These are phyloP conservation scores for Boletus insuetus DNA, from an alignment of 768 basidiomycete genomes.

Conservation along the genomic window DNA sequence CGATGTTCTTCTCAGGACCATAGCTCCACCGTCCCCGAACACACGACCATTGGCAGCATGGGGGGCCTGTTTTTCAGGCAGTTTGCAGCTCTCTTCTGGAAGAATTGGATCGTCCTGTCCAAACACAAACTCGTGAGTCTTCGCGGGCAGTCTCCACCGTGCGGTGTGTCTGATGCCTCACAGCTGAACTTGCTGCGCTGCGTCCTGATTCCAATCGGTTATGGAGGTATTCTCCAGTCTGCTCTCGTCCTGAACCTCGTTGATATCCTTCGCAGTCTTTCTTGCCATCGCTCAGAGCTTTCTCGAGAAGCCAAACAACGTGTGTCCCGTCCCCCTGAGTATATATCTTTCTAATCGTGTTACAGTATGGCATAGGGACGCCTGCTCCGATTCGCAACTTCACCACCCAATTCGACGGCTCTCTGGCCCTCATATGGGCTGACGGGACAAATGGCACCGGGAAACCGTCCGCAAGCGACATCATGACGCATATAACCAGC, in stretches of 20 bases:
- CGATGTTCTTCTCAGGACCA: background rate
- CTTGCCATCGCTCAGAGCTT: conserved; percentile 63
- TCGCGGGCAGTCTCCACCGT: background rate
- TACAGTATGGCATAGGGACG: conserved; percentile 62
- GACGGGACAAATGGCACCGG: conserved; percentile 60
- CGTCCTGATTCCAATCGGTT: conserved; percentile 61
- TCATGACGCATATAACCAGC: conserved; percentile 59
- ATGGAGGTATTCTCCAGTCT: conserved; percentile 37
- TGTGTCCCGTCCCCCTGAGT: conserved; percentile 28
- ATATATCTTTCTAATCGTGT: background rate
- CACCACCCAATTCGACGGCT: conserved; percentile 49
- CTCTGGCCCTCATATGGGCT: conserved; percentile 59
- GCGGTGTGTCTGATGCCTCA: background rate
- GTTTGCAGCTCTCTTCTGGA: conserved; percentile 58
- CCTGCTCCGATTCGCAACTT: conserved; percentile 50
- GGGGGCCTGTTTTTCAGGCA: conserved; percentile 55
- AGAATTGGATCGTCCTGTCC: conserved; percentile 72
- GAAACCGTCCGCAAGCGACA: conserved; percentile 50
- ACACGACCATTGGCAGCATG: conserved; percentile 14
- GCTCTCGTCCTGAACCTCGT: background rate
- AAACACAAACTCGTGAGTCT: conserved; percentile 61
- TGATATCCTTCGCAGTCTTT: conserved; percentile 38
- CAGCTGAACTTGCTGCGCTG: conserved; percentile 62
- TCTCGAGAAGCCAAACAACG: conserved; percentile 55
- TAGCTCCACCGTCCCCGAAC: background rate